Evolutionary conservation across 257 asterid genomes (phyloP), one percentile per base, ranked within the genome.

Genomic region (Solanum etuberosum): DNA sequence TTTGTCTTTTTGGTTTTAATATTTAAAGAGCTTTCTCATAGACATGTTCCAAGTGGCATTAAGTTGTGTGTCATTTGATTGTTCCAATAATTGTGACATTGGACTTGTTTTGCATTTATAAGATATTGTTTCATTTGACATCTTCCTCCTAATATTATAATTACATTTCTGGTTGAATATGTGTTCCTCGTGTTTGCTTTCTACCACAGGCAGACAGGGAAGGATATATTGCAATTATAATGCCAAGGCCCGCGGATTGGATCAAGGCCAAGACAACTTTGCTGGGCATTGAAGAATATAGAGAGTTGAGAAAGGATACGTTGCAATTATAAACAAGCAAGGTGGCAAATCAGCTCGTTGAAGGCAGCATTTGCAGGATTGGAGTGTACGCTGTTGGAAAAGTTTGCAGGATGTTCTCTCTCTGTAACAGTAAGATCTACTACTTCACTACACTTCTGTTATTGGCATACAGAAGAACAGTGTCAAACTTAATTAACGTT

Each of bases 181-280:
- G 40, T 12, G 11, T 85, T 90, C 65, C 87, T 83, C 88, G 54
- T 68, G 42, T 37, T 35, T 86, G 21, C 12, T 83, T 78, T 43
- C 80, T 20, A 81, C 86, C 88, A 89, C 87, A 97, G 99, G 91
- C 98, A 3, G 96, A 93, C 14, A 92, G 99, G 88, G 99, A 96
- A 94, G 99, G 99, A 88, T 96, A 92, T 87, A 88, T 95, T 85
- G 99, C 98, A 25, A 95, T 97, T 59, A 90, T 97, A 46, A 97
- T 97, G 99, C 99, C 99, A 85, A 97, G 88, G 86, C 98, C 95
- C 3, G 91, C 90, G 42, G 98, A 96, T 89, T 97, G 99, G 99
- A 93, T 89, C 86, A 95, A 95, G 91, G 86, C 90, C 54, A 95
- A 96, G 92, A 91, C 95, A 82, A 91, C 94, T 76, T 91, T 96